phyloP scores from a whole-genome alignment of 2,329 filamentous ascomycete genomes.

The Tolypocladium paradoxum region DNA sequence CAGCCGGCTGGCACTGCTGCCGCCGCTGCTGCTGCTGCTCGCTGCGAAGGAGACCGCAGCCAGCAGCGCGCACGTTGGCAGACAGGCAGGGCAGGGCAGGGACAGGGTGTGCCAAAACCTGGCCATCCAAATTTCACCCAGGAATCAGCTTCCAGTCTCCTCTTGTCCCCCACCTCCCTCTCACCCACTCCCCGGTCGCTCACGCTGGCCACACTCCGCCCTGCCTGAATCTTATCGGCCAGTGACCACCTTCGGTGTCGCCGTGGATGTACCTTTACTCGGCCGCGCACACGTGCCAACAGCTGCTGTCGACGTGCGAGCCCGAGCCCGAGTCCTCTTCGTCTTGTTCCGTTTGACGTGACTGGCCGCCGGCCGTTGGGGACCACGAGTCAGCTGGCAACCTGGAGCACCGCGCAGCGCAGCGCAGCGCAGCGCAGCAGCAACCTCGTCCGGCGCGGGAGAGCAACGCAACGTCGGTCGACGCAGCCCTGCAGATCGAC shows the following conservation, averaged over 20 bases:
- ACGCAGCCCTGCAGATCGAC: neutral
- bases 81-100: neutral
- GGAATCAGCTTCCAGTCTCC: slow-evolving; percentile 2
- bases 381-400: neutral
- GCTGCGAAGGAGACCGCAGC: neutral
- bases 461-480: neutral
- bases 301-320: neutral
- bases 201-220: slow-evolving; percentile 1
- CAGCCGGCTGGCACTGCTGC: neutral
- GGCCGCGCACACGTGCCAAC: neutral
- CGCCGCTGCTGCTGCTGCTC: neutral
- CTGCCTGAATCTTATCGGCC: slow-evolving; percentile 1
- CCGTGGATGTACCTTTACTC: neutral
- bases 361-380: neutral
- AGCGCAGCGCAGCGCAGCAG: neutral
- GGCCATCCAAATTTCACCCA: slow-evolving; percentile 1
- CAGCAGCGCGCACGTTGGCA: neutral
- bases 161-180: neutral
- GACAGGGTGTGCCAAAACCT: slow-evolving; percentile 8
- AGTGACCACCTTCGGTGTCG: neutral
- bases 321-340: neutral
- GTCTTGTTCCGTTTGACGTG: neutral
- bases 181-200: neutral
- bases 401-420: neutral
- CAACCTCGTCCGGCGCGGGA: neutral